Conservation (phyloP, 2,329 filamentous ascomycete species). For the Aspergillus amoenus region DNA sequence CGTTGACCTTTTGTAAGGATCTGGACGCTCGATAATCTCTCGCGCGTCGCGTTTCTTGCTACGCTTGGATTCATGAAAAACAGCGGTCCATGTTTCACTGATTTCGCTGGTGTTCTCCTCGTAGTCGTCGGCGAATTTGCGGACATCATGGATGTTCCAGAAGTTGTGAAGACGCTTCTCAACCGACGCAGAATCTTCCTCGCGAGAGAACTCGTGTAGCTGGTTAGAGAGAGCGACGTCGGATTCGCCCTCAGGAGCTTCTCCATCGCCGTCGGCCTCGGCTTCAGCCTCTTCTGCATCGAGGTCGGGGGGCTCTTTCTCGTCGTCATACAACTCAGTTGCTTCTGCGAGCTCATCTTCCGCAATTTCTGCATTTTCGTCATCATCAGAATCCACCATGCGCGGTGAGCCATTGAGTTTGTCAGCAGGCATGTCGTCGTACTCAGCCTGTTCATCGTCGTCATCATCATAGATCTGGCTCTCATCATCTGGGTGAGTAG, state of each 20-base stretch:
- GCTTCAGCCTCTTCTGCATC: conserved; percentile 19
- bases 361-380: conserved; percentile 14
- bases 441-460: conserved; percentile 18
- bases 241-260: conserved; percentile 22
- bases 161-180: conserved; percentile 33
- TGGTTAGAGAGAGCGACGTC: conserved; percentile 22
- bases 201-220: conserved; percentile 22
- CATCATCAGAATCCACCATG: conserved; percentile 16
- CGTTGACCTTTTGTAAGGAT: conserved; percentile 34
- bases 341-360: conserved; percentile 20
- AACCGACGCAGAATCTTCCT: conserved; percentile 24
- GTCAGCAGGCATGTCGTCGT: conserved; percentile 11
- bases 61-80: conserved; percentile 32
- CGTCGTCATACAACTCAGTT: conserved; percentile 18
- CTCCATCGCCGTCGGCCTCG: conserved; percentile 20
- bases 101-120: conserved; percentile 31
- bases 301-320: background rate
- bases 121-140: conserved; percentile 35
- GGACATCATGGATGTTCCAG: conserved; percentile 40
- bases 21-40: conserved; percentile 27
- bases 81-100: conserved; percentile 32
- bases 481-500: conserved; percentile 24
- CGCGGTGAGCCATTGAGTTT: conserved; percentile 15
- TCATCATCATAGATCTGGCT: conserved; percentile 17
- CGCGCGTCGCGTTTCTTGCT: conserved; percentile 29